phyloP scores from a whole-genome alignment of 1,284 basidiomycete genomes.

The Irpex sp. region DNA sequence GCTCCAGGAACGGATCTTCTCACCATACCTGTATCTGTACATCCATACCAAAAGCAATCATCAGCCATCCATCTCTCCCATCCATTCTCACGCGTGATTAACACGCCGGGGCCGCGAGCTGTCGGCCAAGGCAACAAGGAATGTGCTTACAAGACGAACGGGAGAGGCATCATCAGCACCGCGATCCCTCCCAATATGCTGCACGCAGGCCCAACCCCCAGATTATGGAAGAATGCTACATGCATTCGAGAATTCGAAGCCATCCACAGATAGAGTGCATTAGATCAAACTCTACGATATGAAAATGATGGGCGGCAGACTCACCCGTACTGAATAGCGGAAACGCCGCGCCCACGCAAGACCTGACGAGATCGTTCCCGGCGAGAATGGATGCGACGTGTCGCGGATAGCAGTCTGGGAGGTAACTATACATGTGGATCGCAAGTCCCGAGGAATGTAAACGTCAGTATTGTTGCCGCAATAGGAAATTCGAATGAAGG shows the following conservation, averaged over 20 bases:
- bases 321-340: slow-evolving; percentile 28
- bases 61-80: not conserved
- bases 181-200: no score
- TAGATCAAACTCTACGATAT: not conserved
- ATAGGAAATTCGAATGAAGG: slow-evolving; percentile 27
- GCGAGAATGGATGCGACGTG: slow-evolving; percentile 37
- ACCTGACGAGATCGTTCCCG: slow-evolving; percentile 33
- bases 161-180: no score
- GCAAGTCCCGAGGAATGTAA: not conserved
- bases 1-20: slow-evolving; percentile 5
- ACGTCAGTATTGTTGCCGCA: not conserved
- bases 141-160: not conserved
- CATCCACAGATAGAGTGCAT: slow-evolving; percentile 17
- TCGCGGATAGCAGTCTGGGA: slow-evolving; percentile 27
- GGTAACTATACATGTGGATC: not conserved
- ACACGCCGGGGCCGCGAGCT: not conserved
- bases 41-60: not conserved
- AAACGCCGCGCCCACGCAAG: slow-evolving; percentile 32
- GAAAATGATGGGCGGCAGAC: not conserved
- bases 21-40: slow-evolving; percentile 10
- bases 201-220: not conserved
- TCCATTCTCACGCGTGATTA: not conserved
- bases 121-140: not conserved
- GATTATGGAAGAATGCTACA: not conserved
- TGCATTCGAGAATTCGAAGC: slow-evolving; percentile 21